These are phyloP conservation scores for Coffea eugenioides DNA, from an alignment of 257 asterid genomes.

Conservation along the genomic window DNA sequence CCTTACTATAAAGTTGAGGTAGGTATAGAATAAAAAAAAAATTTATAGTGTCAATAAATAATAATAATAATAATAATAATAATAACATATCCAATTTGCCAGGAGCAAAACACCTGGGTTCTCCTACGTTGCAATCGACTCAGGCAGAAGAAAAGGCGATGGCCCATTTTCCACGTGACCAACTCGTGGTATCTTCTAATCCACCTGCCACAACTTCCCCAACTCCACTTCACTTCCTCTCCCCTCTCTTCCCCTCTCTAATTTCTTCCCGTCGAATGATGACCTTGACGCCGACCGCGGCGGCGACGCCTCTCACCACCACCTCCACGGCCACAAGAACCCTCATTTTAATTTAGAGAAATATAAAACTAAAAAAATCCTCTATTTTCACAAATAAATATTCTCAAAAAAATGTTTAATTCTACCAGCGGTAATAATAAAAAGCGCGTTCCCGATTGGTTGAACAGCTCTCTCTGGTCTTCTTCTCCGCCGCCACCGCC, in stretches of 20 bases:
- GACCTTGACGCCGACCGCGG: neutral
- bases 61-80: too few relatives aligned
- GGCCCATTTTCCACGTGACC: neutral
- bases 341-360: neutral
- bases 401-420: constrained; percentile 5
- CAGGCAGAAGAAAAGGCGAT: neutral
- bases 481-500: constrained; percentile 8
- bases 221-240: neutral
- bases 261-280: neutral
- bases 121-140: too few relatives aligned
- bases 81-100: too few relatives aligned
- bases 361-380: neutral
- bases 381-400: constrained; percentile 4
- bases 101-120: too few relatives aligned
- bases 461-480: constrained; percentile 29
- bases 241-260: too few relatives aligned
- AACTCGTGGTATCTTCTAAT: neutral
- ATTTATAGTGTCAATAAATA: too few relatives aligned
- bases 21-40: too few relatives aligned
- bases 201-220: neutral
- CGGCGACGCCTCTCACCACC: constrained; percentile 15
- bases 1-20: too few relatives aligned
- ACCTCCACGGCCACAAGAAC: neutral
- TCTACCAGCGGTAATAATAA: constrained; percentile 10
- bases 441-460: constrained; percentile 33